Evolutionary conservation across 148 eudicot species (phyloP), one percentile per base, ranked within the genome.

Genomic region (Camellia granthamiana): DNA sequence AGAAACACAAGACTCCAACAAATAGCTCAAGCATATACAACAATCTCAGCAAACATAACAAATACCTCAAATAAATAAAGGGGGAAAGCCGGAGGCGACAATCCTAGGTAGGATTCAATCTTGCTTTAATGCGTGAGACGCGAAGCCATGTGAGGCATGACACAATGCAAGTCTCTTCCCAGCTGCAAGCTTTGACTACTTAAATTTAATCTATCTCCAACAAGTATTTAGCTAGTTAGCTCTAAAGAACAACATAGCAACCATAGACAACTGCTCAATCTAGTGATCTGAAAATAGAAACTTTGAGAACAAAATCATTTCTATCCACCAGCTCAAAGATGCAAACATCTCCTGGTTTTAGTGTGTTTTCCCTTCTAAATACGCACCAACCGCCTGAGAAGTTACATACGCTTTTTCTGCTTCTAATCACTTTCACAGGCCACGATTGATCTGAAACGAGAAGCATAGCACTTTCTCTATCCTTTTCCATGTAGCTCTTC

Each of bases 321-420:
- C 47, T 74, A 21, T 55, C 23, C 55, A 56, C 16, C 18, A 74
- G 47, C 41, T 74, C 77, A 38, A 74, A 74, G 6, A 74, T 13
- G 16, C 64, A 30, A 38, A 56, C 64, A 74, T 56, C 49, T 7
- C 77, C 77, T 30, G 12, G 13, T 56, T 74, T 74, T n/a, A 55
- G 64, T 0, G 63, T 55, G 47, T 56, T 30, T 23, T 74, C 77
- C 16, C 23, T 23, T 30, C 21, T 14, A 74, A 74, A 74, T 59
- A 11, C 5, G 19, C 6, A 23, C 77, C 77, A 74, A 38, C 77
- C 77, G 6, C n/a, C 7, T 8, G 76, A 21, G 5, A 73, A 12
- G 43, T 2, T 54, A 61, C n/a, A 1, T 52, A 52, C 8, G 16
- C 4, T 0, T 21, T 21, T 21, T 51, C 15, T 43, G 12, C n/a